Evolutionary conservation across 208 protist species (phyloP).

Genomic region (Trypanosoma boissoni): DNA sequence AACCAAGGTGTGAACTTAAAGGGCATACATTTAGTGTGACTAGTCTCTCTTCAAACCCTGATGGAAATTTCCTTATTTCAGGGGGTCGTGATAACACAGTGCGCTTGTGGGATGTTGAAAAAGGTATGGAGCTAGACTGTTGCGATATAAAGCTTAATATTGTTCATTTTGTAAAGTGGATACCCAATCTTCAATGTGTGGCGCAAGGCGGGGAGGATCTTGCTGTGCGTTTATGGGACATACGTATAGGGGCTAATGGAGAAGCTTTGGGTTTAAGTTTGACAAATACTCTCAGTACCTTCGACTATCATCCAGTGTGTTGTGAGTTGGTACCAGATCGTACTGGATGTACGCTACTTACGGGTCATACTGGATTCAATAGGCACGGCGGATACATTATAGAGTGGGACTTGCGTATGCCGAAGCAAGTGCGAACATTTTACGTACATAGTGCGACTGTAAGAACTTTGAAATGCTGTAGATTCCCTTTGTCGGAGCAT

Average conservation of each 20-base stretch:
- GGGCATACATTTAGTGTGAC: slow-evolving; percentile 66
- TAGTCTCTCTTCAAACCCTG: slow-evolving; percentile 33
- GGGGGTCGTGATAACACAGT: slow-evolving; percentile 82
- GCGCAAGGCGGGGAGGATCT: slow-evolving; percentile 72
- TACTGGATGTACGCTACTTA: slow-evolving; percentile 34
- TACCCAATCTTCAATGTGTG: slow-evolving; percentile 55
- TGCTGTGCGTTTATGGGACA: slow-evolving; percentile 65
- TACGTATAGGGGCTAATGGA: slow-evolving; percentile 34
- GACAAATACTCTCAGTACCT: slow-evolving; percentile 39
- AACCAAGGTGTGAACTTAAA: slow-evolving; percentile 32
- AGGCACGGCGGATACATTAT: slow-evolving; percentile 50
- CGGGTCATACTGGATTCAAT: slow-evolving; percentile 76
- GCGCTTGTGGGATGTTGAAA: slow-evolving; percentile 63
- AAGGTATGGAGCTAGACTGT: slow-evolving; percentile 49
- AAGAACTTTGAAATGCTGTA: slow-evolving; percentile 30
- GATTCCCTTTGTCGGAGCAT: slow-evolving; percentile 25
- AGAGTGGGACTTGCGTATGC: slow-evolving; percentile 71
- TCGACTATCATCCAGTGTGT: slow-evolving; percentile 69
- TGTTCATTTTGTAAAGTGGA: slow-evolving; percentile 64
- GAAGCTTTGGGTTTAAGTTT: slow-evolving; percentile 34
- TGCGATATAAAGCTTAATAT: slow-evolving; percentile 73
- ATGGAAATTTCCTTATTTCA: slow-evolving; percentile 40
- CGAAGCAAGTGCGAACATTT: slow-evolving; percentile 43
- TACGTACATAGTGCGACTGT: slow-evolving; percentile 49
- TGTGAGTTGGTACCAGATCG: slow-evolving; percentile 30